phyloP scores from a whole-genome alignment of 2,329 filamentous ascomycete genomes.

The Myriosclerotinia scirpicola region DNA sequence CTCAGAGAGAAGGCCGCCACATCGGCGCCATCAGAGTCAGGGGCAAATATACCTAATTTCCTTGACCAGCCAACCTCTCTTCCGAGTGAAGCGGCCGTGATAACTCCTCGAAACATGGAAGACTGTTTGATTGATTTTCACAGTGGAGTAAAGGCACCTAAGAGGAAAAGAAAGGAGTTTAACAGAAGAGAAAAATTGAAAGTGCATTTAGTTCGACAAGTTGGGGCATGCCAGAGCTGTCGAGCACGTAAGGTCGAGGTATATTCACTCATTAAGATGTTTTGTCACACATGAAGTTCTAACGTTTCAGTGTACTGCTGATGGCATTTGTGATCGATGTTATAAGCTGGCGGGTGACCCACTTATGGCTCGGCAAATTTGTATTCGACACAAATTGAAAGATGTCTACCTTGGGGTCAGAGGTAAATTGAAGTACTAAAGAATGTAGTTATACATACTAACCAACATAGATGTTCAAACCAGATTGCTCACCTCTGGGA shows the following conservation, averaged over 20 bases:
- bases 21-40: background rate
- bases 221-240: slow-evolving; percentile 27
- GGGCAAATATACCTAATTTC: background rate
- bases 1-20: background rate
- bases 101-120: slow-evolving; percentile 12
- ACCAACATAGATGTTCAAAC: slow-evolving; percentile 23
- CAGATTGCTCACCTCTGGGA: slow-evolving; percentile 23
- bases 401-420: slow-evolving; percentile 29
- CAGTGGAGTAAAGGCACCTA: slow-evolving; percentile 14
- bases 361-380: slow-evolving; percentile 26
- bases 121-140: slow-evolving; percentile 15
- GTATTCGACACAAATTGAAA: slow-evolving; percentile 28
- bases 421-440: slow-evolving; percentile 17
- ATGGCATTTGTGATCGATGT: slow-evolving; percentile 27
- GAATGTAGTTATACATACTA: background rate
- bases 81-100: background rate
- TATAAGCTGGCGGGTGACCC: slow-evolving; percentile 23
- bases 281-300: slow-evolving; percentile 1
- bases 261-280: background rate
- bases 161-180: slow-evolving; percentile 27
- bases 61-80: background rate
- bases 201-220: slow-evolving; percentile 26
- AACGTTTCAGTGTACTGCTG: slow-evolving; percentile 25
- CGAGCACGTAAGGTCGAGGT: slow-evolving; percentile 29
- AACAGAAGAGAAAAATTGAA: slow-evolving; percentile 26